Base-by-base conservation (phyloP, 805 yeast species). In the Maudiozyma turicensis region DNA sequence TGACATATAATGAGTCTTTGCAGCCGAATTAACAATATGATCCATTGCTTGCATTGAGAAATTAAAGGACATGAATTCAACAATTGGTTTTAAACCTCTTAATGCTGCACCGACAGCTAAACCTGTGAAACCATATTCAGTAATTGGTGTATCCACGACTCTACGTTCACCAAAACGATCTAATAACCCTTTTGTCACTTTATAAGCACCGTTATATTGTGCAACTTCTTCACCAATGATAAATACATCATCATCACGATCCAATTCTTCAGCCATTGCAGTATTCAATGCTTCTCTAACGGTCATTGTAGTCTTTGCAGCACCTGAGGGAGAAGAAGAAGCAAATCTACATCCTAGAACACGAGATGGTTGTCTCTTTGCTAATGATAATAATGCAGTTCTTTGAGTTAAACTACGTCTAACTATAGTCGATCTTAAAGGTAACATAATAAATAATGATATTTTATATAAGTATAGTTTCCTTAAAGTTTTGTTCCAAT, bases 21-120 rank as follows among this genome's bases (percentile, higher is more conserved):
- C 99, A 48, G 97, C 98, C 50, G 98, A 90, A 80, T 93, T 93
- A 72, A 93, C 80, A 71, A 93, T 93, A 61, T 93, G 98, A 72
- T 93, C 99, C 68, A 93, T 93, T 58, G 99, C 86, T 76, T 93
- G 99, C 99, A 93, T 91, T 64, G 99, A 97, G 69, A 93, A 93
- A 80, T 93, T 93, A 76, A 91, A 89, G 28, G 98, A 91, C 99
- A 93, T 93, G 73, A 93, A 93, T 75, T 93, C 99, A 67, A 93
- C 88, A 60, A 93, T 81, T 58, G 99, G 99, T 72, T 87, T 88
- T 67, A 93, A 80, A 46, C 97, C 97, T 50, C 91, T 88, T 65
- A 90, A 80, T n/a, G 96, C 93, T 40, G 96, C 89, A 70, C 97
- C 97, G 43, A 87, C 95, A 61, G 95, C 84, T 56, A 90, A 72